Conservation (phyloP, 768 basidiomycete species). For the Boletus sp. region DNA sequence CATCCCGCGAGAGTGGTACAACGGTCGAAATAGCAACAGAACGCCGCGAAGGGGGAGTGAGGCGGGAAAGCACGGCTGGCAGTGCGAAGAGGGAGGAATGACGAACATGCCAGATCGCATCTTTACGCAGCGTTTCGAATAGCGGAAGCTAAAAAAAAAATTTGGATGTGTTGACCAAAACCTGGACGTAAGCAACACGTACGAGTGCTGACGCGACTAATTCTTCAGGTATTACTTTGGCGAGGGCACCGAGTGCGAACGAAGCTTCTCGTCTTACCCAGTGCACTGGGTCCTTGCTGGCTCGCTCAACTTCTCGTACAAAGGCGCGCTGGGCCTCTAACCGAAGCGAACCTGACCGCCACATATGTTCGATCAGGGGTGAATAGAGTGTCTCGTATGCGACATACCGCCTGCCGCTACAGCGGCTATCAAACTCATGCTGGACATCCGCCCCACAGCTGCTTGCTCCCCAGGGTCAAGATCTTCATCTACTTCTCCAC, state of each 20-base stretch:
- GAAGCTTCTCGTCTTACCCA: slow-evolving; percentile 86
- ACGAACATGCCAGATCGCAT: slow-evolving; percentile 77
- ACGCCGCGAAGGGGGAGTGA: slow-evolving; percentile 56
- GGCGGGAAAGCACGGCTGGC: slow-evolving; percentile 70
- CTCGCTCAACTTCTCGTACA: slow-evolving; percentile 70
- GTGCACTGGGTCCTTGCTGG: slow-evolving; percentile 60
- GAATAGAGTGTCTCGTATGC: slow-evolving; percentile 5
- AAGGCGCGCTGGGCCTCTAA: slow-evolving; percentile 59
- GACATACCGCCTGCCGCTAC: slow-evolving; percentile 72
- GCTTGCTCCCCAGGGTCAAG: slow-evolving; percentile 60
- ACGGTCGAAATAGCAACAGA: slow-evolving; percentile 65
- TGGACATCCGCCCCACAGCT: slow-evolving; percentile 79
- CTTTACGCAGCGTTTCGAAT: slow-evolving; percentile 65
- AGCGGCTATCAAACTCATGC: slow-evolving; percentile 91
- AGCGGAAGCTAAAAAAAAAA: slow-evolving; percentile 62
- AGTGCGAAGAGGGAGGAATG: slow-evolving; percentile 85
- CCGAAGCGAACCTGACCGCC: slow-evolving; percentile 47
- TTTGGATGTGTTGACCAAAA: slow-evolving; percentile 1
- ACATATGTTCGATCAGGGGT: slow-evolving; percentile 4
- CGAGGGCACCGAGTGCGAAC: slow-evolving; percentile 83
- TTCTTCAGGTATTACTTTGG: slow-evolving; percentile 81
- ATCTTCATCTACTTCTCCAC: slow-evolving; percentile 38
- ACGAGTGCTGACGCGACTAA: slow-evolving; percentile 64
- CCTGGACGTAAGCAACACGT: slow-evolving; percentile 22
- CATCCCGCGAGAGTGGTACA: slow-evolving; percentile 59